Evolutionary conservation across 345 rosid species (phyloP), one percentile per base, ranked within the genome.

Genomic region (Eucalyptus erythrocorys): DNA sequence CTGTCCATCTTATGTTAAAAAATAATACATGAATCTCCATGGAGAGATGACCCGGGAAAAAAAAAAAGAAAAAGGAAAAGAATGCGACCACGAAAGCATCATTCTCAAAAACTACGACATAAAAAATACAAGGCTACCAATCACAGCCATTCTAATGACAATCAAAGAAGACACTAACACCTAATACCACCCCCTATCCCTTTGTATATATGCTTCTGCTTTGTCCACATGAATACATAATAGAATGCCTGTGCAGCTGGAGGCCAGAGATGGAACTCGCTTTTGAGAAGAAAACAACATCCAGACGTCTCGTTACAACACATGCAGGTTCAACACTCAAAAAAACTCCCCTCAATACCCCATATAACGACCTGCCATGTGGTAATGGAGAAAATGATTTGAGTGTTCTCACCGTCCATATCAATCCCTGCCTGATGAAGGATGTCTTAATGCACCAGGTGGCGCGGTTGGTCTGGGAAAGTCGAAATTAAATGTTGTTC

Each of bases 391-490:
- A 76, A 76, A 76, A 76, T 40, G 82, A 76, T 40, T 76, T 26
- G 8, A 76, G 30, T 40, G 45, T 42, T 76, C 82, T 76, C 82
- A 76, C 47, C 47, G 47, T 76, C 47, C 82, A 37, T 76, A 30
- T 93, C 92, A 90, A 34, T 89, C 90, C 61, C 88, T 80, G 91
- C 95, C 91, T 19, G 88, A 88, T 22, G 92, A 92, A 88, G 94
- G 89, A 86, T 92, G 94, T 91, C 94, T 96, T 85, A 90, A 92
- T 30, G 96, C 97, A 57, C 97, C 97, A 17, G 97, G 96, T 48
- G 98, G 98, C 6, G 97, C 94, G 2, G 94, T 93, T 40, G 98
- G 98, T 90, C 87, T 90, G 34, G 97, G 98, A 89, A 97, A 94
- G 91, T 89, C 89, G 53, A 85, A 80, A 71, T 14, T 89, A 48